Evolutionary conservation across 192 early-diverging fungal species (phyloP).

Genomic region (Jimgerdemannia lactiflua): DNA sequence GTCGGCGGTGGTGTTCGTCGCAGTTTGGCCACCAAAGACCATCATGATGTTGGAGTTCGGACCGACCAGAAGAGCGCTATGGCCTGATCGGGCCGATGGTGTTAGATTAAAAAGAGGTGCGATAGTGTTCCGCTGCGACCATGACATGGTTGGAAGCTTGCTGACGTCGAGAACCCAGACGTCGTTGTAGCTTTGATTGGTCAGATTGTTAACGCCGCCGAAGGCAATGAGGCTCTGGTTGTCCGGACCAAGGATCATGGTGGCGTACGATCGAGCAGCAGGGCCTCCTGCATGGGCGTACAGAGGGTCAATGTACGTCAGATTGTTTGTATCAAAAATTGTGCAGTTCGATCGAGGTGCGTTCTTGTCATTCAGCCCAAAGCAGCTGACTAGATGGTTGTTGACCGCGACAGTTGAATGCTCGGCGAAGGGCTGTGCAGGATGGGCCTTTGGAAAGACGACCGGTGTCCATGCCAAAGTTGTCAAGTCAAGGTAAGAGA

Average conservation of each 20-base stretch:
- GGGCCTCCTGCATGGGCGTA: background rate
- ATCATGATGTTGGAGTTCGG: background rate
- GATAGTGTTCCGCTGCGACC: background rate
- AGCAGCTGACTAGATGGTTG: constrained; percentile 11
- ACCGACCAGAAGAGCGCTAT: background rate
- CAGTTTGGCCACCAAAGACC: background rate
- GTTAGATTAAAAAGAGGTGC: background rate
- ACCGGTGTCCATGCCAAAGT: background rate
- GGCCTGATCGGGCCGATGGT: background rate
- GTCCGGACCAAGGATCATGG: background rate
- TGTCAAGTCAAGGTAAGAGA: background rate
- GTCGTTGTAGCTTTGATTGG: background rate
- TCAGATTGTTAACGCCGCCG: constrained; percentile 2
- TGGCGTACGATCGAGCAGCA: background rate
- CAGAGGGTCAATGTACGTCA: background rate
- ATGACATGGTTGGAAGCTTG: background rate
- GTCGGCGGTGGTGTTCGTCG: background rate
- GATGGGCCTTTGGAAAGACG: background rate
- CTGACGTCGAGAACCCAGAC: constrained; percentile 10
- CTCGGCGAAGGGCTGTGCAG: background rate
- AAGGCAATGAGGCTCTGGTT: background rate
- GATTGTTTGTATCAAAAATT: background rate
- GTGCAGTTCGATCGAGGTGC: background rate
- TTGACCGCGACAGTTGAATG: constrained; percentile 6
- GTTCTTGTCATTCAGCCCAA: constrained; percentile 2